Conservation (phyloP, 2,329 filamentous ascomycete species). For the Colletotrichum incanum region DNA sequence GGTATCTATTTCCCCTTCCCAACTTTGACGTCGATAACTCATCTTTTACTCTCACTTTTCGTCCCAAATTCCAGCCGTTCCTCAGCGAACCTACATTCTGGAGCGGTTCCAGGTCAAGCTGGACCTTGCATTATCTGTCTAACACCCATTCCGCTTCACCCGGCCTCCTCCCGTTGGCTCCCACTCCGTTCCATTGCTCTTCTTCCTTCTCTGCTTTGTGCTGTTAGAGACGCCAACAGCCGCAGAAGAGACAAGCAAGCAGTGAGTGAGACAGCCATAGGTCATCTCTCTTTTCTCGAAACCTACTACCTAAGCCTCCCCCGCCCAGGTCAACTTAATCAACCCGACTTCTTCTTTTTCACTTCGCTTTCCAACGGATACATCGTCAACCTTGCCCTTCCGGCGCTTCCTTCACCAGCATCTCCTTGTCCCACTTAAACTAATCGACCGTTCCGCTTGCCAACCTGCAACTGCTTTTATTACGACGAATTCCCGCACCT, state of each 20-base stretch:
- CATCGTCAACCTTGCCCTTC: conserved; percentile 18
- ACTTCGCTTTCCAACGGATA: conserved; percentile 22
- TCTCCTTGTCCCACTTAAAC: conserved; percentile 18
- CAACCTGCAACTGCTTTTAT: conserved; percentile 22
- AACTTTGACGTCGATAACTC: not conserved
- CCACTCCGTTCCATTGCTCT: not conserved
- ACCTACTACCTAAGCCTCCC: conserved; percentile 5
- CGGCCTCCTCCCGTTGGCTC: not conserved
- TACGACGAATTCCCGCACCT: conserved; percentile 32
- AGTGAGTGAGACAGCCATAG: conserved; percentile 28
- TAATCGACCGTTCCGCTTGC: conserved; percentile 1
- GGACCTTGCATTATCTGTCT: not conserved
- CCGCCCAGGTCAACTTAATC: conserved; percentile 4
- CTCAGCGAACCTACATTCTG: conserved; percentile 20
- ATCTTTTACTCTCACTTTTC: conserved; percentile 19
- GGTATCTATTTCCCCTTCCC: not conserved
- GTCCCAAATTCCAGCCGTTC: conserved; percentile 32
- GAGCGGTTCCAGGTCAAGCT: conserved; percentile 13
- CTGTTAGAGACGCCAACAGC: conserved; percentile 11
- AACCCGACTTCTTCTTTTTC: conserved; percentile 6
- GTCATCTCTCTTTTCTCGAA: conserved; percentile 13
- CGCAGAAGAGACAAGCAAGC: conserved; percentile 2
- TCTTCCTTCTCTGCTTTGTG: not conserved
- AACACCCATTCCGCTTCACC: conserved; percentile 4
- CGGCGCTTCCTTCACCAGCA: conserved; percentile 20